Evolutionary conservation across 768 basidiomycete species (phyloP).

Genomic region (Dioszegia crocea): DNA sequence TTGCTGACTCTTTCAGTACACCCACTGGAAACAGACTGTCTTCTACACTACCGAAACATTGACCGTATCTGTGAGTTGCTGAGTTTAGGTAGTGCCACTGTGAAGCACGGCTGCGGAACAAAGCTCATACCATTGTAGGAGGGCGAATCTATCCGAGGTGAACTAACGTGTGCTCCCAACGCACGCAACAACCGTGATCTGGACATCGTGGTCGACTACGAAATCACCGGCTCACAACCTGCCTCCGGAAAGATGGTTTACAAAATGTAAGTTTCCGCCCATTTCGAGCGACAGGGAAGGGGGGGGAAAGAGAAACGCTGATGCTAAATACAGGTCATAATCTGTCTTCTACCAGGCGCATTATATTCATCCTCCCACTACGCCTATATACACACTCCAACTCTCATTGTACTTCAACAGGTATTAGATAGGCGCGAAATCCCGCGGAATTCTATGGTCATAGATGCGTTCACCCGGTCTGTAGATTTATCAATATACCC

Average conservation of each 20-base stretch:
- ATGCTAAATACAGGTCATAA: slow-evolving; percentile 42
- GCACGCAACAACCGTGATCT: slow-evolving; percentile 88
- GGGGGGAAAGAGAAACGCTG: slow-evolving; percentile 13
- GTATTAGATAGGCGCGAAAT: slow-evolving; percentile 4
- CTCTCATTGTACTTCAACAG: slow-evolving; percentile 2
- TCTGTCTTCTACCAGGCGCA: background rate
- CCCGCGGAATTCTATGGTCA: no score
- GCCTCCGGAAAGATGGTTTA: slow-evolving; percentile 46
- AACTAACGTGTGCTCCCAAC: slow-evolving; percentile 78
- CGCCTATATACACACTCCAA: background rate
- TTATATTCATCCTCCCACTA: background rate
- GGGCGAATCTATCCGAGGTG: slow-evolving; percentile 70
- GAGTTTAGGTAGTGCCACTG: no score
- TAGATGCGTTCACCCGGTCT: no score
- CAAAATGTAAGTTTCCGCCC: slow-evolving; percentile 49
- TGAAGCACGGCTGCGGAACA: no score
- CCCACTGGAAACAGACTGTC: slow-evolving; percentile 68
- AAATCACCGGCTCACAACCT: slow-evolving; percentile 51
- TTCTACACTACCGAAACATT: slow-evolving; percentile 73
- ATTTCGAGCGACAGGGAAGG: background rate
- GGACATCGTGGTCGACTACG: slow-evolving; percentile 79
- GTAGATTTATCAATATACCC: no score
- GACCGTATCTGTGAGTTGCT: slow-evolving; percentile 45
- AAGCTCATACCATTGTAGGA: slow-evolving; percentile 48
- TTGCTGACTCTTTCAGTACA: slow-evolving; percentile 41